These are phyloP conservation scores for Erythrobasidium hasegawianum DNA, from an alignment of 1,284 basidiomycete species.

Conservation along the genomic window DNA sequence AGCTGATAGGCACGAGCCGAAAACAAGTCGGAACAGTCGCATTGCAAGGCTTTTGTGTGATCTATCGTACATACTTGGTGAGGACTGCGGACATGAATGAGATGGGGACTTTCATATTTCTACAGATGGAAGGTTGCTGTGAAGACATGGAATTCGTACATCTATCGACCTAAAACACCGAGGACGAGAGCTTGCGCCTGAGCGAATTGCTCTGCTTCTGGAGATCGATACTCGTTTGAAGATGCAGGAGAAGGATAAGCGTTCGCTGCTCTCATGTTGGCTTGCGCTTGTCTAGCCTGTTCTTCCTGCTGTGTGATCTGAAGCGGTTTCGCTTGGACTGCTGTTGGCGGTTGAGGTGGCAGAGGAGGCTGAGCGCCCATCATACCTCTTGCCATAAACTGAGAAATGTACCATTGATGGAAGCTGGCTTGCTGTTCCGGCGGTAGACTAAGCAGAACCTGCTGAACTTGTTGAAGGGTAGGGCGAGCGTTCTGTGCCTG, in stretches of 20 bases:
- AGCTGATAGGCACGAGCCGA: no score
- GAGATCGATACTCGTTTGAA: neutral
- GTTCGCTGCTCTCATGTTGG: neutral
- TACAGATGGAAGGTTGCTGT: no score
- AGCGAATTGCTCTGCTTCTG: neutral
- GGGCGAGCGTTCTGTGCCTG: neutral
- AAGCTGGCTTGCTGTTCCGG: neutral
- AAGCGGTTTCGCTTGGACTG: neutral
- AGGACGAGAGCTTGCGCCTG: no score
- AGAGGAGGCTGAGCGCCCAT: no score
- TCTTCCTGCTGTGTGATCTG: neutral
- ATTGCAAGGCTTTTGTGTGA: no score
- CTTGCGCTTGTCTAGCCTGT: neutral
- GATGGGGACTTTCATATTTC: no score
- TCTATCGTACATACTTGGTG: no score
- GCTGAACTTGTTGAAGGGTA: neutral
- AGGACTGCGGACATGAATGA: no score
- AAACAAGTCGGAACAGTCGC: no score
- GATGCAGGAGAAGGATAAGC: neutral
- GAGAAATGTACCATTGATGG: neutral
- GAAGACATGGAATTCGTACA: no score
- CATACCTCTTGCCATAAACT: neutral
- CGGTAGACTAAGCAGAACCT: neutral
- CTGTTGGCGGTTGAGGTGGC: neutral
- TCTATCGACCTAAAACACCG: no score